phyloP scores from a whole-genome alignment of 108 stramenopile genomes.

The Fragilaria radians region DNA sequence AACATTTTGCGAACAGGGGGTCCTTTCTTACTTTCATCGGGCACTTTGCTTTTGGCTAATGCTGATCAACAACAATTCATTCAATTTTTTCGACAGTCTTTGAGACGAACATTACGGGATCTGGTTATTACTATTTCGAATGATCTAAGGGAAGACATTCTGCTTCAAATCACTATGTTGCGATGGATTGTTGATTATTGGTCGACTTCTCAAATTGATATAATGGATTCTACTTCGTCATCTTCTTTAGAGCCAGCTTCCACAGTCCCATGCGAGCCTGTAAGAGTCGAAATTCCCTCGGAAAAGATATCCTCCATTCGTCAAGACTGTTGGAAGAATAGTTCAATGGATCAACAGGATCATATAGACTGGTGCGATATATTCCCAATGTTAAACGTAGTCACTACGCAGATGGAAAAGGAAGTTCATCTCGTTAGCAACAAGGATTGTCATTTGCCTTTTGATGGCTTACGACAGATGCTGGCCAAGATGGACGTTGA shows the following conservation, averaged over 20 bases:
- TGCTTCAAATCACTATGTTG: slow-evolving; percentile 39
- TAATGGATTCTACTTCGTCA: slow-evolving; percentile 2
- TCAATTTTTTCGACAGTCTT: slow-evolving; percentile 17
- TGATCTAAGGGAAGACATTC: slow-evolving; percentile 31
- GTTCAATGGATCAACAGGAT: background rate
- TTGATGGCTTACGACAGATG: slow-evolving; percentile 22
- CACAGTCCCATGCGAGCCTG: too few relatives aligned
- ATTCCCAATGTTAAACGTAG: slow-evolving; percentile 31
- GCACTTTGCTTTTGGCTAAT: slow-evolving; percentile 23
- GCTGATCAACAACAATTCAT: slow-evolving; percentile 24
- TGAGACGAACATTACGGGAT: slow-evolving; percentile 32
- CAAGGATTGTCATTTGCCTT: background rate
- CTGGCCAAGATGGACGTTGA: slow-evolving; percentile 27
- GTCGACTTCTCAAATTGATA: slow-evolving; percentile 8
- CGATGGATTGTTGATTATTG: slow-evolving; percentile 47
- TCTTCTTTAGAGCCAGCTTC: background rate
- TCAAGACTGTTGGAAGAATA: background rate
- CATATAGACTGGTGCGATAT: slow-evolving; percentile 33
- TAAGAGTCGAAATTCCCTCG: background rate
- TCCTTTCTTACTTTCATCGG: slow-evolving; percentile 32
- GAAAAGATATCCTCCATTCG: background rate
- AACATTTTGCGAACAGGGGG: slow-evolving; percentile 19
- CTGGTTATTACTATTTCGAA: slow-evolving; percentile 19
- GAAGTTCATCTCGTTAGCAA: slow-evolving; percentile 19
- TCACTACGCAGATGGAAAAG: slow-evolving; percentile 38